Evolutionary conservation across 306 rosid species (phyloP).

Genomic region (Trifolium subterraneum): DNA sequence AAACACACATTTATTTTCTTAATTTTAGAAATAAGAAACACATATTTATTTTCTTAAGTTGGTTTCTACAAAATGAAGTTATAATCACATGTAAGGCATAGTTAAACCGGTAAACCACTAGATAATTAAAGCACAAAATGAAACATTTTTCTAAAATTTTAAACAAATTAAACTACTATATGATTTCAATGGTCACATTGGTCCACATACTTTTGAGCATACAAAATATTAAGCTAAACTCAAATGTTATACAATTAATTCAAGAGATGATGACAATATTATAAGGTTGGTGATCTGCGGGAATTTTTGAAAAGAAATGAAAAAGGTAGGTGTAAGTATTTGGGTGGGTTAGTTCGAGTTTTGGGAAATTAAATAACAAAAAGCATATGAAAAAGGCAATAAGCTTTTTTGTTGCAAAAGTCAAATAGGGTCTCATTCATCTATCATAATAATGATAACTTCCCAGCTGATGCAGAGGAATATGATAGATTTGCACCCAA

Average conservation of each 20-base stretch:
- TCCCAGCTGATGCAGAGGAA: slow-evolving; percentile 58
- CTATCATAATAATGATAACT: slow-evolving; percentile 71
- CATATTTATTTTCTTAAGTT: too few relatives aligned
- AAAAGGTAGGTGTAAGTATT: slow-evolving; percentile 56
- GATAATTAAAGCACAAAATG: slow-evolving; percentile 50
- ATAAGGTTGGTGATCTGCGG: slow-evolving; percentile 53
- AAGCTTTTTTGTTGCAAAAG: slow-evolving; percentile 67
- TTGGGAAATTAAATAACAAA: slow-evolving; percentile 48
- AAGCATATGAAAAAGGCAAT: slow-evolving; percentile 68
- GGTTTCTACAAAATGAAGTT: slow-evolving; percentile 15
- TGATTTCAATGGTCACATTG: slow-evolving; percentile 36
- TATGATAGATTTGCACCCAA: slow-evolving; percentile 47
- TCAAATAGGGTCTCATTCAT: slow-evolving; percentile 68
- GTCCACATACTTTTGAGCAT: slow-evolving; percentile 40
- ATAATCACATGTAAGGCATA: slow-evolving; percentile 34
- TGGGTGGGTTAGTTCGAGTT: slow-evolving; percentile 56
- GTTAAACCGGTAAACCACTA: slow-evolving; percentile 51
- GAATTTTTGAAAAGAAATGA: slow-evolving; percentile 49
- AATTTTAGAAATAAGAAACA: too few relatives aligned
- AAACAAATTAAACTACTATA: slow-evolving; percentile 1
- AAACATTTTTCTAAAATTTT: slow-evolving; percentile 37
- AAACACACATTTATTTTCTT: too few relatives aligned
- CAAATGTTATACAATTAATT: slow-evolving; percentile 43
- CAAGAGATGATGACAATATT: slow-evolving; percentile 49
- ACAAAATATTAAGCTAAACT: slow-evolving; percentile 45